Evolutionary conservation across 305 asterid species (phyloP).

Genomic region (Euphrasia arctica): DNA sequence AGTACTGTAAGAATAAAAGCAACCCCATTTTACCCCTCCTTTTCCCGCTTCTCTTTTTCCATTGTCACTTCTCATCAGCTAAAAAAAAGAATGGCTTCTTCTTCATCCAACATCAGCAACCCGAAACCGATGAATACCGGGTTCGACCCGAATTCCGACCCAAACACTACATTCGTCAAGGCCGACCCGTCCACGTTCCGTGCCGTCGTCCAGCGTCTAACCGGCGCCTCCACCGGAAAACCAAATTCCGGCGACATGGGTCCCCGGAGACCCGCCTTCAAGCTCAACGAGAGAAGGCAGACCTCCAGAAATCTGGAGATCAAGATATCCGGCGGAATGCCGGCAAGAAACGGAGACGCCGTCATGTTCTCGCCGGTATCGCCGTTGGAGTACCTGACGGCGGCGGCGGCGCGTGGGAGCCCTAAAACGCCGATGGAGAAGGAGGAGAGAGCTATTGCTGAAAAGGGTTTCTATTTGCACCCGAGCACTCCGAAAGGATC

Average conservation of each 20-base stretch:
- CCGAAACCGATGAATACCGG: conserved; percentile 22
- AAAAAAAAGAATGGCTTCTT: conserved; percentile 31
- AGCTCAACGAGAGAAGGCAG: conserved; percentile 65
- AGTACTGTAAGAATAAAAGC: conserved; percentile 28
- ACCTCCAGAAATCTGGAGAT: conserved; percentile 57
- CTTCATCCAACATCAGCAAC: conserved; percentile 23
- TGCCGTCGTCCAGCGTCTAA: conserved; percentile 66
- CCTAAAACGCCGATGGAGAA: conserved; percentile 47
- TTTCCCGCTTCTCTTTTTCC: conserved; percentile 27
- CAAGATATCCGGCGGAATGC: conserved; percentile 30
- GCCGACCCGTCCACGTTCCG: conserved; percentile 80
- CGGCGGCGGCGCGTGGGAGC: conserved; percentile 41
- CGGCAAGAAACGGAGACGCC: conserved; percentile 9
- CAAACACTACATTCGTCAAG: conserved; percentile 68
- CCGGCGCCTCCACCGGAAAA: conserved; percentile 46
- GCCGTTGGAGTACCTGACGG: conserved; percentile 48
- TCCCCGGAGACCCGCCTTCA: conserved; percentile 41
- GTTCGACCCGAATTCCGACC: conserved; percentile 36
- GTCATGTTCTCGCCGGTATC: conserved; percentile 72
- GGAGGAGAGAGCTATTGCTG: conserved; percentile 65
- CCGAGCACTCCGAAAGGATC: conserved; percentile 61
- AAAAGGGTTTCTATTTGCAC: conserved; percentile 74
- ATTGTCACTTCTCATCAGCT: background rate
- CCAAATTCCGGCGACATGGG: conserved; percentile 38
- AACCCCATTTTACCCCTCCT: conserved; percentile 27